Evolutionary conservation across 2,329 filamentous ascomycete genomes (phyloP).

Genomic region (Beauveria sp.): DNA sequence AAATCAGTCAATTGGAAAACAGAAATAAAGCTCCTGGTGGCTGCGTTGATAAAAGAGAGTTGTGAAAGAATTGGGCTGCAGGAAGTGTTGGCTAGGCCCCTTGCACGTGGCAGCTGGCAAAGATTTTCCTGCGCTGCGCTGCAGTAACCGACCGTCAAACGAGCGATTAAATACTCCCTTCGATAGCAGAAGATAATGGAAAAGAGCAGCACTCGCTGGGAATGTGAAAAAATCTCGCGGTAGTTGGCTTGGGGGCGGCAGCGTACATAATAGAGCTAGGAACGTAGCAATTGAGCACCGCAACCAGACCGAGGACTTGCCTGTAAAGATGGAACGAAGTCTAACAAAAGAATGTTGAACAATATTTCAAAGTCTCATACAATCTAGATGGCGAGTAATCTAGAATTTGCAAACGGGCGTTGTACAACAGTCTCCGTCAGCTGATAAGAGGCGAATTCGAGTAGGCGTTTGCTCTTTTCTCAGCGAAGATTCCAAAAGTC

Average conservation of each 20-base stretch:
- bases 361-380: neutral
- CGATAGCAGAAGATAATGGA: too few relatives aligned
- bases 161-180: neutral
- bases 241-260: too few relatives aligned
- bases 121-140: neutral
- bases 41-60: neutral
- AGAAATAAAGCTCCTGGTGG: neutral
- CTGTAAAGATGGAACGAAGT: neutral
- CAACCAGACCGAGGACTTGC: neutral
- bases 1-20: neutral
- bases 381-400: neutral
- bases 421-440: neutral
- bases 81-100: neutral
- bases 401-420: neutral
- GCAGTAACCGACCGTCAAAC: neutral
- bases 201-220: neutral
- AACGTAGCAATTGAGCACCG: neutral
- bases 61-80: neutral
- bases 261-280: neutral
- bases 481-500: neutral
- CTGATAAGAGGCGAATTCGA: neutral
- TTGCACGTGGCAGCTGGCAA: slow-evolving; percentile 3
- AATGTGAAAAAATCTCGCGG: neutral
- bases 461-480: neutral
- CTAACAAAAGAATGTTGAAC: neutral